Evolutionary conservation across 345 rosid genomes (phyloP), one percentile per base, ranked within the genome.

Genomic region (Erysimum cheiranthoides): DNA sequence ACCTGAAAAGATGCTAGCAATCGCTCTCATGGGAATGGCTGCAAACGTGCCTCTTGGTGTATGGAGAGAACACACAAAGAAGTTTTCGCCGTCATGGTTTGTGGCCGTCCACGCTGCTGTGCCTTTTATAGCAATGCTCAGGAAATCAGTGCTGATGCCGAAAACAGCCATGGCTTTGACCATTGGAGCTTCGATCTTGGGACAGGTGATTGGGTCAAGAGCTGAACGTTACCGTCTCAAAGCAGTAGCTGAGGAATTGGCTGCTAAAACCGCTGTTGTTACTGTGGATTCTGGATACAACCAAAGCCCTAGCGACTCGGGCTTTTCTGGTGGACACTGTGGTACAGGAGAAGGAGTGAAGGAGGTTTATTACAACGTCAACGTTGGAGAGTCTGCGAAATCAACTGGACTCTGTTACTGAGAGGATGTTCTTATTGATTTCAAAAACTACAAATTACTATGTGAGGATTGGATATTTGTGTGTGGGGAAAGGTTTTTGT

Each of bases 51-150:
- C 98, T 8, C 78, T 93, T 38, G 97, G 98, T 45, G 81, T 85
- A 31, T 93, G 97, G 98, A 88, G 66, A 81, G 98, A 93, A 79
- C 98, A 93, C 82, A 93, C 97, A 1, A 18, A 50, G 73, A 93
- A 91, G 78, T 91, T 93, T 73, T 93, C 98, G 12, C 65, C 84
- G 25, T 68, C 92, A 5, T 93, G 98, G 98, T 89, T 93, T 86
- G 82, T 80, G 10, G 97, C 97, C 2, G 84, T 93, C 60, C 97
- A 93, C 73, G 97, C 98, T 17, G 95, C 95, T n/a, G 97, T 93
- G 43, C 98, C 93, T 16, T 93, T 93, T 74, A 89, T 93, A 58
- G 98, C 93, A 10, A 89, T 93, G 92, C 89, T 91, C 10, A 82
- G 98, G 84, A 93, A 93, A 72, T 91, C 97, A 1, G 90, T 89